Percentiles rank a stretch among this genome's conserved stretches.
These are phyloP conservation scores for Cystobasidium onofrii DNA, from an alignment of 768 basidiomycete genomes.

Conservation along the genomic window DNA sequence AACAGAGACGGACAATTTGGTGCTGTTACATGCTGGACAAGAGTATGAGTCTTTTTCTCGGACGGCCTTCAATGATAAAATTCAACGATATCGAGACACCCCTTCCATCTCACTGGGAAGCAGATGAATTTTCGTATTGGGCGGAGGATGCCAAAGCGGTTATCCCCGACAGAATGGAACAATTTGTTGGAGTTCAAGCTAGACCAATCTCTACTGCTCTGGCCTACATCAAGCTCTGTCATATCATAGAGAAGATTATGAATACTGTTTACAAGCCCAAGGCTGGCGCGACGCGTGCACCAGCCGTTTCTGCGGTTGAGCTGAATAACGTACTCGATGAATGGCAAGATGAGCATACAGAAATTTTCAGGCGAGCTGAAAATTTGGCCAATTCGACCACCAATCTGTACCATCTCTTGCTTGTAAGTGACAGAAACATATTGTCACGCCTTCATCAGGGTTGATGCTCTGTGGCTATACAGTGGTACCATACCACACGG, in stretches of 20 bases:
- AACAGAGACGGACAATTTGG: background rate
- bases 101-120: background rate
- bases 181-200: background rate
- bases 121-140: constrained; percentile 4
- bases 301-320: background rate
- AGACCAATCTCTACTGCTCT: background rate
- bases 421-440: too few species aligned
- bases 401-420: background rate
- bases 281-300: background rate
- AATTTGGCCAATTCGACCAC: background rate
- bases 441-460: too few species aligned
- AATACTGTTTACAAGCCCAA: background rate
- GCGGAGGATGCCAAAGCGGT: constrained; percentile 4
- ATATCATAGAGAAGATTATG: background rate
- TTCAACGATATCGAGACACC: background rate
- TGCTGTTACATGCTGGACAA: background rate
- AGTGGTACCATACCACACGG: constrained; percentile 1
- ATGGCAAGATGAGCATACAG: background rate
- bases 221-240: background rate
- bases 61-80: background rate
- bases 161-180: background rate
- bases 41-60: background rate
- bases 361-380: background rate
- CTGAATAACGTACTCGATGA: constrained; percentile 6
- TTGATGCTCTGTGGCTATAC: too few species aligned